A percentile compares a stretch with the other conserved stretches of the same genome.
These are phyloP conservation scores for Corniculantispora saksenae DNA, from an alignment of 2,329 filamentous ascomycete genomes.

Conservation along the genomic window DNA sequence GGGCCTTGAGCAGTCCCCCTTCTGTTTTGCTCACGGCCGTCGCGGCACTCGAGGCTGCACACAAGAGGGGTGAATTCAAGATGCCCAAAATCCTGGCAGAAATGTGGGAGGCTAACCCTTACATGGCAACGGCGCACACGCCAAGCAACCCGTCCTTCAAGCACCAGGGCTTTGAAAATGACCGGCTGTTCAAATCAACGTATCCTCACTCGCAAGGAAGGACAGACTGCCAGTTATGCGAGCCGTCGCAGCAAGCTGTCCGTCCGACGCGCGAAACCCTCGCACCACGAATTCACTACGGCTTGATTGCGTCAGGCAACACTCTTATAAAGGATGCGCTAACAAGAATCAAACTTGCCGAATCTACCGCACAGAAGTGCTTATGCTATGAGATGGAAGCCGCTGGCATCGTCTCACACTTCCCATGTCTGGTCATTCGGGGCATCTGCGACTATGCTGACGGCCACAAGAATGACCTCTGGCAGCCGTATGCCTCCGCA, in stretches of 20 bases:
- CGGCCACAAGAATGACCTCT: slow-evolving; percentile 28
- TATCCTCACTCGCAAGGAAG: neutral
- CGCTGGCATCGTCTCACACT: slow-evolving; percentile 26
- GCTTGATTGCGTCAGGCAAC: neutral
- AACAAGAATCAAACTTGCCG: neutral
- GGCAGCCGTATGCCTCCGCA: slow-evolving; percentile 28
- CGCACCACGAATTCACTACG: neutral
- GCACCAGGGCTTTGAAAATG: neutral
- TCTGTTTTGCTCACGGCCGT: neutral
- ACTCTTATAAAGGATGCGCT: neutral
- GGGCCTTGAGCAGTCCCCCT: neutral
- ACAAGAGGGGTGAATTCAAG: neutral
- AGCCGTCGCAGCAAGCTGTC: neutral
- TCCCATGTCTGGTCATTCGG: slow-evolving; percentile 35
- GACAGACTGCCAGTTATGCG: too few species aligned
- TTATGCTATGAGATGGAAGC: slow-evolving; percentile 32
- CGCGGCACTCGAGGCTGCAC: neutral
- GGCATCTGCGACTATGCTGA: slow-evolving; percentile 37
- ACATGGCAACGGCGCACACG: neutral
- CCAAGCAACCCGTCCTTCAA: neutral
- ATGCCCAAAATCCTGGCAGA: neutral
- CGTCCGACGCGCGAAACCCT: neutral
- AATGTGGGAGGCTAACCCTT: neutral
- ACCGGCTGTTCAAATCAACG: neutral
- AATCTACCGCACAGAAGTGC: neutral